A percentile compares a stretch with the other conserved stretches of the same genome.
These are phyloP conservation scores for Mycosphaerelloides madeirae DNA, from an alignment of 2,329 filamentous ascomycete species.

Conservation along the genomic window DNA sequence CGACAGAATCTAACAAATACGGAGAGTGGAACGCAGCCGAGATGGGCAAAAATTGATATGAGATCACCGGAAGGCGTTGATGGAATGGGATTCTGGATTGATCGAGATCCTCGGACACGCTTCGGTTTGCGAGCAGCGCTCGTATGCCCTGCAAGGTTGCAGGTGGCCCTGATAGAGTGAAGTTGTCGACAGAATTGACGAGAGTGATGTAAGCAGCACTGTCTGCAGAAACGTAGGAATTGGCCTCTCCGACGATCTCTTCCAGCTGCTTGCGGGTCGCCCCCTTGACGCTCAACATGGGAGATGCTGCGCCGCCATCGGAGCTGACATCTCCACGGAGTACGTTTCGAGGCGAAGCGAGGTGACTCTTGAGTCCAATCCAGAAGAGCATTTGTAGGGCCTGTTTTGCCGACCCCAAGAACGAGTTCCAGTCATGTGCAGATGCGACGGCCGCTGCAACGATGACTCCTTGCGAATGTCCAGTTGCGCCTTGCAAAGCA, in stretches of 20 bases:
- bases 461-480: slow-evolving; percentile 92
- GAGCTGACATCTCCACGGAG: slow-evolving; percentile 81
- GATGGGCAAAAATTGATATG: slow-evolving; percentile 92
- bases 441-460: slow-evolving; percentile 85
- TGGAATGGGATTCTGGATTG: slow-evolving; percentile 89
- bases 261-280: slow-evolving; percentile 58
- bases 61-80: slow-evolving; percentile 89
- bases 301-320: slow-evolving; percentile 84
- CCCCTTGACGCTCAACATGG: slow-evolving; percentile 94
- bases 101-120: slow-evolving; percentile 86
- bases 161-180: slow-evolving; percentile 77
- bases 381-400: slow-evolving; percentile 91
- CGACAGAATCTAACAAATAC: slow-evolving; percentile 85
- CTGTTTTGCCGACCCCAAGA: slow-evolving; percentile 68
- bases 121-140: slow-evolving; percentile 85
- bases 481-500: slow-evolving; percentile 76
- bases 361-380: slow-evolving; percentile 92
- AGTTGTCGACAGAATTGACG: background rate
- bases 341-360: slow-evolving; percentile 88
- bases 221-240: background rate
- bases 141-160: slow-evolving; percentile 93
- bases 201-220: background rate
- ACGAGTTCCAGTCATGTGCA: slow-evolving; percentile 85
- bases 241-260: background rate
- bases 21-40: slow-evolving; percentile 96